Evolutionary conservation across 2,329 filamentous ascomycete genomes (phyloP).

Genomic region (Neopestalotiopsis sp.): DNA sequence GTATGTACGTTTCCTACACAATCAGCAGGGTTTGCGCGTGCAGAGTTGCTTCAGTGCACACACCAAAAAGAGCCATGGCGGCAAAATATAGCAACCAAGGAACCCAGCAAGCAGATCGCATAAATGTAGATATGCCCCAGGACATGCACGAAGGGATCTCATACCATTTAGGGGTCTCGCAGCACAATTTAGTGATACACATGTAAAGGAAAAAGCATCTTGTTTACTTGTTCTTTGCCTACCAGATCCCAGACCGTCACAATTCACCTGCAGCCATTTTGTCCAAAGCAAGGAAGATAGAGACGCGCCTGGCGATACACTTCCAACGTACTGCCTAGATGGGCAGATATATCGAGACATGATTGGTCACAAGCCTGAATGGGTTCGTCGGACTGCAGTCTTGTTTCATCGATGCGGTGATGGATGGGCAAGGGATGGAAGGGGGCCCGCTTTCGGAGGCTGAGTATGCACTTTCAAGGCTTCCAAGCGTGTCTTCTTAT

Average conservation of each 20-base stretch:
- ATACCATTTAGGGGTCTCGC: conserved; percentile 2
- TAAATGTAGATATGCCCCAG: not conserved
- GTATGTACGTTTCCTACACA: not conserved
- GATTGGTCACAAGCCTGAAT: not conserved
- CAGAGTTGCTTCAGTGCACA: not conserved
- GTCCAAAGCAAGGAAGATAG: not conserved
- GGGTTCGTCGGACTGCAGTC: conserved; percentile 4
- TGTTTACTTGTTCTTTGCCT: not conserved
- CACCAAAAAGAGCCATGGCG: not conserved
- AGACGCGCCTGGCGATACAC: not conserved
- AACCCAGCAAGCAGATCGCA: not conserved
- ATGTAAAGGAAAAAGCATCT: not conserved
- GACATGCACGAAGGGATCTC: conserved; percentile 6
- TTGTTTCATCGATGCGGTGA: conserved; percentile 14
- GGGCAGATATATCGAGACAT: not conserved
- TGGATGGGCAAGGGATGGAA: not conserved
- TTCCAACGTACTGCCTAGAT: not conserved
- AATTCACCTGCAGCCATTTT: not conserved
- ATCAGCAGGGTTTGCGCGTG: not conserved
- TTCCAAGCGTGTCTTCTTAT: not conserved
- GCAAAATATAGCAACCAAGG: not conserved
- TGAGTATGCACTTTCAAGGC: not conserved
- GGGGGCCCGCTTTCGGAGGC: conserved; percentile 15
- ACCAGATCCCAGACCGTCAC: not conserved
- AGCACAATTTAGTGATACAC: not conserved